Base-by-base conservation (phyloP, 768 basidiomycete species). In the Coprinellus micaceus region DNA sequence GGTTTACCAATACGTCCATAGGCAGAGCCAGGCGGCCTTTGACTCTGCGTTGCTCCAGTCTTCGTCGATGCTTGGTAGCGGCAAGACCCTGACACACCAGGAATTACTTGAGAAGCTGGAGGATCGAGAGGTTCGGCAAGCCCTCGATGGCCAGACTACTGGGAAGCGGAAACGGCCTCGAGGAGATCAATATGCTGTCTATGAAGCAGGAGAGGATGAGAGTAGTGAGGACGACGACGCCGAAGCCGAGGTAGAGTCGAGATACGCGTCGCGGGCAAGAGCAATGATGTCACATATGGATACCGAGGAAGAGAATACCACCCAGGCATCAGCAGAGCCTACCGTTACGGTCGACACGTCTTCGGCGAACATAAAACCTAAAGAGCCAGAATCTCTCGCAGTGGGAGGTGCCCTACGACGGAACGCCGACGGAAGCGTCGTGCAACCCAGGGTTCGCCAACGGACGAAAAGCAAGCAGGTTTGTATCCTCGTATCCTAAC, bases 41-140 rank as follows among this genome's bases (percentile, higher is more conserved):
- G 73, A 78, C 13, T 78, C 82, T 25, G 67, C 86, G 13, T 68
- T 80, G 21, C 74, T 97, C 24, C 84, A 89, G 48, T 86, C 92
- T 0, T 93, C 94, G 17, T 82, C 94, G 6, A 88, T 86, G 1
- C 82, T 97, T 53, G 93, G 94, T 15, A 87, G 92, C 1, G 88
- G 88, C 12, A 86, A 79, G 64, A 65, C 75, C 2, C 65, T 70
- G 2, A 88, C 89, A 2, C 81, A 85, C 59, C 79, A 82, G 39
- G 82, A 88, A 48, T 79, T 74, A 3, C 64, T 81, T 24, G 85
- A 85, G 24, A 80, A 75, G 59, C 64, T 70, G 6, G 88, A 90
- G 64, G 82, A 90, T 59, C 74, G 78, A 47, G 76, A 82, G 45
- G 74, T 84, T 55, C 77, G 80, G 36, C 79, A 78, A 52, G 71